Evolutionary conservation across 345 rosid species (phyloP).

Genomic region (Zanthoxylum bungeanum): DNA sequence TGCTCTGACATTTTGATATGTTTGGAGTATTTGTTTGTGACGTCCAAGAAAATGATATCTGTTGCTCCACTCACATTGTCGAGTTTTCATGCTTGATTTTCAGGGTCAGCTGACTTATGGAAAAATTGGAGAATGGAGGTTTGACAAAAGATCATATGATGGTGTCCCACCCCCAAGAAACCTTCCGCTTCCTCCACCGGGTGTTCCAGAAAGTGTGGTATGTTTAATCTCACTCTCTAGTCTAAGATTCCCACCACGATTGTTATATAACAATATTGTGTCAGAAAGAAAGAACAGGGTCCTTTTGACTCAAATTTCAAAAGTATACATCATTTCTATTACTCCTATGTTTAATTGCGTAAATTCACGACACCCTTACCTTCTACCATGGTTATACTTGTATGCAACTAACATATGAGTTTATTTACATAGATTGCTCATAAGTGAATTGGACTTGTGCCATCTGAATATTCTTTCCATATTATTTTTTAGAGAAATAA

Average conservation of each 20-base stretch:
- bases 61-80: background rate
- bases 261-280: background rate
- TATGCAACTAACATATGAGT: background rate
- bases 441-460: background rate
- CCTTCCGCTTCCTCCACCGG: constrained; percentile 90
- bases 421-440: background rate
- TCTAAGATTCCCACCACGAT: background rate
- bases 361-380: background rate
- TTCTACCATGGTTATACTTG: background rate
- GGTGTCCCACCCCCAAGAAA: constrained; percentile 63
- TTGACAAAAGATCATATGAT: constrained; percentile 83
- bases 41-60: background rate
- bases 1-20: constrained; percentile 13
- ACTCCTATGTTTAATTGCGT: too few relatives aligned
- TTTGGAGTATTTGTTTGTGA: background rate
- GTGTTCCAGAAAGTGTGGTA: constrained; percentile 97
- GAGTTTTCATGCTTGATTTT: constrained; percentile 11
- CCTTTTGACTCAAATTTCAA: background rate
- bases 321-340: background rate
- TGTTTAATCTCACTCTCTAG: constrained; percentile 21
- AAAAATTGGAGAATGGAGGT: constrained; percentile 94
- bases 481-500: background rate
- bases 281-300: background rate
- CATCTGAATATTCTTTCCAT: background rate
- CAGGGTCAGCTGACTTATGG: constrained; percentile 91